Evolutionary conservation across 164 flowering plant genomes (phyloP).

Genomic region (Sextonia rubra): DNA sequence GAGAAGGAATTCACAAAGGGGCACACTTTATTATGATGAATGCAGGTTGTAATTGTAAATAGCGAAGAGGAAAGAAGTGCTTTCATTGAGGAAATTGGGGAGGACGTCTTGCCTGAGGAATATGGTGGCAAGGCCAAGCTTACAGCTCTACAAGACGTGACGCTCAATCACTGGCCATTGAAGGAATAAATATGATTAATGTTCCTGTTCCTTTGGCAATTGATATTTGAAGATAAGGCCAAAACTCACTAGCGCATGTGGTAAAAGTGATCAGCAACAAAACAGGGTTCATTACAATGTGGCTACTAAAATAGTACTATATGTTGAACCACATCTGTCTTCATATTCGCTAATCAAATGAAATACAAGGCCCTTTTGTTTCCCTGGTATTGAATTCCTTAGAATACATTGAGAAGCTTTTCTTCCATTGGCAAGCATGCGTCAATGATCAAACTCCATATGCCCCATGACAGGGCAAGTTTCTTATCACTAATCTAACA

Average conservation of each 20-base stretch:
- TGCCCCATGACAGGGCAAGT: too few relatives aligned
- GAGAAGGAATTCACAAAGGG: too few relatives aligned
- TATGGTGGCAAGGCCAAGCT: constrained; percentile 72
- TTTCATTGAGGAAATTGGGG: constrained; percentile 53
- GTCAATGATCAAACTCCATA: too few relatives aligned
- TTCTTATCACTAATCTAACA: too few relatives aligned
- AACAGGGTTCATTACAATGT: background rate
- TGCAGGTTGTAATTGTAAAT: constrained; percentile 68
- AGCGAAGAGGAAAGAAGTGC: constrained; percentile 42
- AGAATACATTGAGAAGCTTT: too few relatives aligned
- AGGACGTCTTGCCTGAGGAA: constrained; percentile 56
- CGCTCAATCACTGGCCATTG: constrained; percentile 14
- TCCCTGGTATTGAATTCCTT: too few relatives aligned
- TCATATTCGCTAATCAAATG: too few relatives aligned
- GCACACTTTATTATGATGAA: background rate
- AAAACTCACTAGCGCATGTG: background rate
- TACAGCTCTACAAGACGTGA: constrained; percentile 55
- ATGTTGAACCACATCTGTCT: too few relatives aligned
- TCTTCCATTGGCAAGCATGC: too few relatives aligned
- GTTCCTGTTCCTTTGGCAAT: too few relatives aligned
- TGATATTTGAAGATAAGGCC: background rate
- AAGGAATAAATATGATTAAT: background rate
- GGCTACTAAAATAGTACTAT: too few relatives aligned
- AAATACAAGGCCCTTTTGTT: too few relatives aligned
- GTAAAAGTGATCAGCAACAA: background rate